Conservation (phyloP, 1,284 basidiomycete genomes). For the Phlebopus sp. region DNA sequence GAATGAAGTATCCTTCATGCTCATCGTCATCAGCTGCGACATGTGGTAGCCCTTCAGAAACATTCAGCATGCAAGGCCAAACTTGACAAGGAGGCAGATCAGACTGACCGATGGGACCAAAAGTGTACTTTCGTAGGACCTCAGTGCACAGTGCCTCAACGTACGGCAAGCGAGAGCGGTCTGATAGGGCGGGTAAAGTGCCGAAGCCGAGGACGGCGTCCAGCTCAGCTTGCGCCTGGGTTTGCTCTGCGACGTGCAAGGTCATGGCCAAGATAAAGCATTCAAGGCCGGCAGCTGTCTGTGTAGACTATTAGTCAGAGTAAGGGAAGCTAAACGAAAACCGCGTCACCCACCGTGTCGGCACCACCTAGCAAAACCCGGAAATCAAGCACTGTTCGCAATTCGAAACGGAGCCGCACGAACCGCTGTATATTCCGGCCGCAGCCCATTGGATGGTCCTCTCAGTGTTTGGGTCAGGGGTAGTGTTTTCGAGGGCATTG, state of each 20-base stretch:
- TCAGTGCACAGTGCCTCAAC: slow-evolving; percentile 45
- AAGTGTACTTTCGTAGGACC: slow-evolving; percentile 56
- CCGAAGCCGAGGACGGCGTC: slow-evolving; percentile 46
- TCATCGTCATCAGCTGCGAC: slow-evolving; percentile 44
- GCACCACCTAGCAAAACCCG: slow-evolving; percentile 1
- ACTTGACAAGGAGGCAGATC: not conserved
- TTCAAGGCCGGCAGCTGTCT: slow-evolving; percentile 14
- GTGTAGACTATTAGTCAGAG: not conserved
- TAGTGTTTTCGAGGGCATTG: slow-evolving; percentile 41
- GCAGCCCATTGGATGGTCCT: slow-evolving; percentile 52
- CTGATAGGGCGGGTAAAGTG: slow-evolving; percentile 27
- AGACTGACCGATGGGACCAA: slow-evolving; percentile 42
- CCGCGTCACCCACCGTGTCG: slow-evolving; percentile 10
- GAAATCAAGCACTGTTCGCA: slow-evolving; percentile 3
- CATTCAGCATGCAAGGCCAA: not conserved
- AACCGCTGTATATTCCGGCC: slow-evolving; percentile 51
- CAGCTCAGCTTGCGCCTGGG: slow-evolving; percentile 55
- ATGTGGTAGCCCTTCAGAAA: slow-evolving; percentile 44
- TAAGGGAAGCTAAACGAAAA: slow-evolving; percentile 4
- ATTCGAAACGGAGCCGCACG: not conserved
- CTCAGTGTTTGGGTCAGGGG: slow-evolving; percentile 42
- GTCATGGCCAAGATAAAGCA: slow-evolving; percentile 32
- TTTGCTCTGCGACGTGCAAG: slow-evolving; percentile 26
- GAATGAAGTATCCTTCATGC: slow-evolving; percentile 5
- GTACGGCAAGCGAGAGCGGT: slow-evolving; percentile 30